These are phyloP conservation scores for Naematelia encephala DNA, from an alignment of 768 basidiomycete genomes.

Conservation along the genomic window DNA sequence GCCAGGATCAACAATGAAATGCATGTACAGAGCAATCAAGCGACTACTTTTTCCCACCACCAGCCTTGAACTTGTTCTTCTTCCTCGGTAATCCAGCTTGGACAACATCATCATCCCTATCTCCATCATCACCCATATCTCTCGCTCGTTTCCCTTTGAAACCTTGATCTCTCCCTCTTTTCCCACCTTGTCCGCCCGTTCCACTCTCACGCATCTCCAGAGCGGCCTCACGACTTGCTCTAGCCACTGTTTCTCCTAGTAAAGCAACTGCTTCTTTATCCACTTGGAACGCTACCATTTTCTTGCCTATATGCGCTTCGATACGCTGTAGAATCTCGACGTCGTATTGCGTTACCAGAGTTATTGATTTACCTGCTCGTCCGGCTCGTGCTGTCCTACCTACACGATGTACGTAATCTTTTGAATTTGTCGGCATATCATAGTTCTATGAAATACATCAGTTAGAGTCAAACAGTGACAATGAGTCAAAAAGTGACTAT, in stretches of 20 bases:
- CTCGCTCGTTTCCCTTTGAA: slow-evolving; percentile 61
- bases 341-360: slow-evolving; percentile 97
- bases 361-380: slow-evolving; percentile 92
- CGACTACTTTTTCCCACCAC: slow-evolving; percentile 6
- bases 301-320: slow-evolving; percentile 85
- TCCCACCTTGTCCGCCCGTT: slow-evolving; percentile 57
- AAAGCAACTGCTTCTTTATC: slow-evolving; percentile 85
- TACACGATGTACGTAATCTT: slow-evolving; percentile 98
- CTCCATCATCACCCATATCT: slow-evolving; percentile 45
- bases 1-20: not conserved
- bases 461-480: not conserved
- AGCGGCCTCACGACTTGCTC: slow-evolving; percentile 69
- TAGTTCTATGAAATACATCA: slow-evolving; percentile 62
- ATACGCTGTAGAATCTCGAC: slow-evolving; percentile 94
- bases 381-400: slow-evolving; percentile 97
- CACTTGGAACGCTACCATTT: slow-evolving; percentile 76
- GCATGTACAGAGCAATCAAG: not conserved
- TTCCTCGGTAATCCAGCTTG: slow-evolving; percentile 80
- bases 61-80: slow-evolving; percentile 53
- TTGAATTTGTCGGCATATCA: slow-evolving; percentile 94
- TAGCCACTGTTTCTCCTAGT: slow-evolving; percentile 80
- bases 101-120: slow-evolving; percentile 71
- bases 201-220: slow-evolving; percentile 76
- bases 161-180: slow-evolving; percentile 55
- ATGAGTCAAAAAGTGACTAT: not conserved